These are phyloP conservation scores for Botrytis sinoallii DNA, from an alignment of 2,329 filamentous ascomycete species.

Conservation along the genomic window DNA sequence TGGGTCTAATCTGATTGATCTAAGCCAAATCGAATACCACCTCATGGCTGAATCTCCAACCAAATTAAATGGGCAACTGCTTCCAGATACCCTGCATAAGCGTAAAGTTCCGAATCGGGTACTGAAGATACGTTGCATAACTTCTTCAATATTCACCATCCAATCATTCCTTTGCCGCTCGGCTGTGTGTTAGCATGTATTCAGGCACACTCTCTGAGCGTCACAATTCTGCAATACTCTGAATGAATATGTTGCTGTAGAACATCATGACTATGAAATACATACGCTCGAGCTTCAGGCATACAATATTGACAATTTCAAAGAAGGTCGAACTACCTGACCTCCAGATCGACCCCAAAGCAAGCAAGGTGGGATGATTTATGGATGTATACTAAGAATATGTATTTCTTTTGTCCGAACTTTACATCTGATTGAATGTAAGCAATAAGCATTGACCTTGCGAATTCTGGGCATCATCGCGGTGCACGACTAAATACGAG, in stretches of 20 bases:
- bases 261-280: neutral
- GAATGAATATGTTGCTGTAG: neutral
- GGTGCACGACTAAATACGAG: conserved; percentile 13
- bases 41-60: conserved; percentile 5
- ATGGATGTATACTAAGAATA: neutral
- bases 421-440: conserved; percentile 2
- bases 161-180: conserved; percentile 16
- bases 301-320: neutral
- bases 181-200: neutral
- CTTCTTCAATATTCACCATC: neutral
- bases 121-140: conserved; percentile 2
- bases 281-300: neutral
- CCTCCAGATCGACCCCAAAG: neutral
- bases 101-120: neutral
- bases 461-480: conserved; percentile 6
- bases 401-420: neutral
- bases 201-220: neutral
- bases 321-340: neutral
- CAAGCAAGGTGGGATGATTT: neutral
- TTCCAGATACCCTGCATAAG: conserved; percentile 6
- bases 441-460: conserved; percentile 17
- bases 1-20: neutral
- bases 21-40: neutral
- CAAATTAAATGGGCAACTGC: neutral
- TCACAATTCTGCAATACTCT: neutral